phyloP scores from a whole-genome alignment of 352 stramenopile species.

The Thraustochytrium sp. region DNA sequence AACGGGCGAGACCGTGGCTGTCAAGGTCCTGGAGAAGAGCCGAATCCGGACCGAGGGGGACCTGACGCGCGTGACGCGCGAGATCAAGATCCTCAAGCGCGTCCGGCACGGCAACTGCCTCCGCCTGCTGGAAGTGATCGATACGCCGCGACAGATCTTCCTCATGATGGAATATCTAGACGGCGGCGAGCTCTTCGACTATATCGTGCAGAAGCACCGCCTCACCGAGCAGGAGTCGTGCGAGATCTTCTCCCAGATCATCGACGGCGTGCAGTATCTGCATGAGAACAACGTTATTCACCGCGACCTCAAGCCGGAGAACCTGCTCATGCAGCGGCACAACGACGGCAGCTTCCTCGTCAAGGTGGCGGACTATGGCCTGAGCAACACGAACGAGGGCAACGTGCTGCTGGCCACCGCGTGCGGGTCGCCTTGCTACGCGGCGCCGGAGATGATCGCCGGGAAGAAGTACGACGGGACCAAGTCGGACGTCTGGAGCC shows the following conservation, averaged over 20 bases:
- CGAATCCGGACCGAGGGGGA: constrained; percentile 75
- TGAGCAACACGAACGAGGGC: constrained; percentile 67
- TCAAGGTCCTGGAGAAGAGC: constrained; percentile 87
- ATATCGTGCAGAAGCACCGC: constrained; percentile 80
- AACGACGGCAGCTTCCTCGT: constrained; percentile 54
- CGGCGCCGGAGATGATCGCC: constrained; percentile 83
- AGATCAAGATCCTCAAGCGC: constrained; percentile 88
- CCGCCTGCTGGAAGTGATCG: constrained; percentile 79
- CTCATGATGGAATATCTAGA: constrained; percentile 82
- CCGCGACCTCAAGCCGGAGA: constrained; percentile 80
- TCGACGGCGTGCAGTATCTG: constrained; percentile 80
- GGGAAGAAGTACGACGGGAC: constrained; percentile 70
- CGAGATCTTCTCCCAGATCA: constrained; percentile 77
- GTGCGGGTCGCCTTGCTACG: constrained; percentile 83
- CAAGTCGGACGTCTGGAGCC: constrained; percentile 78
- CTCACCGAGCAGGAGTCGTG: constrained; percentile 70
- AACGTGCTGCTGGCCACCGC: constrained; percentile 70
- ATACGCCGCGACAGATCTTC: constrained; percentile 74
- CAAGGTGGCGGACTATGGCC: constrained; percentile 86
- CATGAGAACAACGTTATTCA: constrained; percentile 75
- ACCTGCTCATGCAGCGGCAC: constrained; percentile 72
- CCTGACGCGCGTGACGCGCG: constrained; percentile 74
- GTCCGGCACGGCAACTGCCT: constrained; percentile 80
- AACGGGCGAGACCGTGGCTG: constrained; percentile 80
- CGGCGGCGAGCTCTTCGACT: constrained; percentile 86